Evolutionary conservation across 2,329 filamentous ascomycete species (phyloP).

Genomic region (Huntiella moniliformis): DNA sequence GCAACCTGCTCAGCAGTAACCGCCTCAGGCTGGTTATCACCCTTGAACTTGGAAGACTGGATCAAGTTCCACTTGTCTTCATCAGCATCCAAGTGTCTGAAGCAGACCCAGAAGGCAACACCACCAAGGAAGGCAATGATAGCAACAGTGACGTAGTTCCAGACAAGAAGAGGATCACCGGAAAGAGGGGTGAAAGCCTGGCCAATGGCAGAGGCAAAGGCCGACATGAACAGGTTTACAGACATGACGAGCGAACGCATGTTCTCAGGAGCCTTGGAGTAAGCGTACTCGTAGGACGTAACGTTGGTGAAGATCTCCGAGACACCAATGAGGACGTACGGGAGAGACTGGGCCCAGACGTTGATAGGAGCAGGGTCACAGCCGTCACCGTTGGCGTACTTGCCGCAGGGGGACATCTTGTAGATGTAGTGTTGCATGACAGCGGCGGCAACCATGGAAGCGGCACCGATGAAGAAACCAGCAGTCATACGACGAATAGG

Average conservation of each 20-base stretch:
- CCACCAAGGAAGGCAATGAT: slow-evolving; percentile 44
- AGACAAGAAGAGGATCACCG: slow-evolving; percentile 45
- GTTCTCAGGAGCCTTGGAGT: slow-evolving; percentile 58
- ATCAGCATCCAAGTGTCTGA: slow-evolving; percentile 42
- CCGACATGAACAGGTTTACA: slow-evolving; percentile 52
- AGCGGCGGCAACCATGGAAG: slow-evolving; percentile 40
- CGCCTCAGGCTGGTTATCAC: slow-evolving; percentile 21
- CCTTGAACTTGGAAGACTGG: slow-evolving; percentile 25
- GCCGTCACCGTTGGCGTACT: slow-evolving; percentile 28
- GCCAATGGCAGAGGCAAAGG: slow-evolving; percentile 50
- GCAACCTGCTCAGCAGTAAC: slow-evolving; percentile 9
- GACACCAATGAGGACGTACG: slow-evolving; percentile 31
- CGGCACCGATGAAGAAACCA: slow-evolving; percentile 47
- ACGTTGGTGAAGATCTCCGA: slow-evolving; percentile 37
- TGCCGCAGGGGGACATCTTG: slow-evolving; percentile 39
- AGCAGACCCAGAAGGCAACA: slow-evolving; percentile 48
- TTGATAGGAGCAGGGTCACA: slow-evolving; percentile 43
- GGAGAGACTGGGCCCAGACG: slow-evolving; percentile 39
- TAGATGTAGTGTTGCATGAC: slow-evolving; percentile 47
- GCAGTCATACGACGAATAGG: slow-evolving; percentile 58
- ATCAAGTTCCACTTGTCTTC: slow-evolving; percentile 54
- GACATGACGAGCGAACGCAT: slow-evolving; percentile 62
- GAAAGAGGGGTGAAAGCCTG: slow-evolving; percentile 46
- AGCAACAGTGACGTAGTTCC: slow-evolving; percentile 51
- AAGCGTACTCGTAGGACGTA: slow-evolving; percentile 55